Conservation (phyloP, 179 eudicot species). For the Camellia oleifera region DNA sequence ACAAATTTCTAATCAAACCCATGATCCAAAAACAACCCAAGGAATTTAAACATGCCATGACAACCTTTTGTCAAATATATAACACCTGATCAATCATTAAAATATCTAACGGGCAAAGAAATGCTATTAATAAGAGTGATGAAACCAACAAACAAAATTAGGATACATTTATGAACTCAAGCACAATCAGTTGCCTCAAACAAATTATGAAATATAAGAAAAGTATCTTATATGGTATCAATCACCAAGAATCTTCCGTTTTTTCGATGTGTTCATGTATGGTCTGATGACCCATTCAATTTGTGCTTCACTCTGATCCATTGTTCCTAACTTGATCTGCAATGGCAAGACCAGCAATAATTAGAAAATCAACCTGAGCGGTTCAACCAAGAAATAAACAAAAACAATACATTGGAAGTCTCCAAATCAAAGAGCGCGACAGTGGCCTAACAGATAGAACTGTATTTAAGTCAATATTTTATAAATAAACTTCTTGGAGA, state of each 20-base stretch:
- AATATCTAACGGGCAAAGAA: background rate
- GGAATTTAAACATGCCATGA: no score
- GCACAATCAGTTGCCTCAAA: background rate
- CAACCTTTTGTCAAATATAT: no score
- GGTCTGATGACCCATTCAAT: conserved; percentile 77
- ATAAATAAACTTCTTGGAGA: no score
- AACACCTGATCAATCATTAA: no score
- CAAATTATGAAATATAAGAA: background rate
- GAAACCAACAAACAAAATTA: background rate
- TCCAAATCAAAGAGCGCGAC: background rate
- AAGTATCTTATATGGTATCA: conserved; percentile 17
- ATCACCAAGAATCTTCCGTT: conserved; percentile 67
- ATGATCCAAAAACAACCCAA: no score
- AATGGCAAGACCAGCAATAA: conserved; percentile 10
- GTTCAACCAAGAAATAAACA: background rate
- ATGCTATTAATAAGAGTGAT: background rate
- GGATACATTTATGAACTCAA: background rate
- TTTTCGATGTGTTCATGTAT: conserved; percentile 86
- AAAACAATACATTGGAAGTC: background rate
- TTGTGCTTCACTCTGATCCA: conserved; percentile 86
- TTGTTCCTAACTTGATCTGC: conserved; percentile 82
- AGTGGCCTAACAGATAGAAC: background rate
- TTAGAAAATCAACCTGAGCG: background rate
- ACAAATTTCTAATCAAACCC: no score
- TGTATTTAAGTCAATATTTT: no score